Conservation (phyloP, 2,329 filamentous ascomycete species). For the Emergomyces orientalis region DNA sequence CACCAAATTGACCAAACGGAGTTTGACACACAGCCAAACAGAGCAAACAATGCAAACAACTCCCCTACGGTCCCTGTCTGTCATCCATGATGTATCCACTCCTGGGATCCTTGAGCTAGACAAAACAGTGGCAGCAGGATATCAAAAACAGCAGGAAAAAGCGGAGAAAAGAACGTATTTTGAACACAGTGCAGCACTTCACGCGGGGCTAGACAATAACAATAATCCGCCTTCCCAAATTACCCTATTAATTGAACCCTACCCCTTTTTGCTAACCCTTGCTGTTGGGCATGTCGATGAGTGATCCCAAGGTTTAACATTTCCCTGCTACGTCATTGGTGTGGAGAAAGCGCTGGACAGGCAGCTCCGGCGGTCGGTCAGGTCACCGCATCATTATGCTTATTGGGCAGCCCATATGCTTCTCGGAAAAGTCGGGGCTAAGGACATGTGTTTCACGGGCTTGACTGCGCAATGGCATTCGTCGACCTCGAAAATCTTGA, state of each 20-base stretch:
- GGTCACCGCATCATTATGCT: not conserved
- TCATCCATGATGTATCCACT: not conserved
- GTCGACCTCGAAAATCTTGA: not conserved
- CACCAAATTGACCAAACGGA: not conserved
- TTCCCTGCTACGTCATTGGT: not conserved
- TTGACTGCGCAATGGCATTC: not conserved
- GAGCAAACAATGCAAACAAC: slow-evolving; percentile 14
- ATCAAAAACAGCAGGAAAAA: not conserved
- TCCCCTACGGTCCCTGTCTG: slow-evolving; percentile 3
- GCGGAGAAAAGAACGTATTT: not conserved
- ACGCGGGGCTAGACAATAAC: not conserved
- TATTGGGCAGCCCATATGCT: not conserved
- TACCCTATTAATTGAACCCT: not conserved
- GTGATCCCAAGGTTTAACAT: not conserved
- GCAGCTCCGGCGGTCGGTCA: not conserved
- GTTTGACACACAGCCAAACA: slow-evolving; percentile 8
- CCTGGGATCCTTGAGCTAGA: no score
- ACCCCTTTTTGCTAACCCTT: not conserved
- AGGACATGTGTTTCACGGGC: not conserved
- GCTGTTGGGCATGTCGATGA: not conserved
- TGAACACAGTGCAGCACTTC: not conserved
- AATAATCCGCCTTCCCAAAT: not conserved
- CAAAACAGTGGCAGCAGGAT: not conserved
- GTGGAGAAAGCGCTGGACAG: not conserved
- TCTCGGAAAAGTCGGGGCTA: not conserved